Conservation (phyloP, 208 protist genomes). For the Acanthamoeba castellanii region DNA sequence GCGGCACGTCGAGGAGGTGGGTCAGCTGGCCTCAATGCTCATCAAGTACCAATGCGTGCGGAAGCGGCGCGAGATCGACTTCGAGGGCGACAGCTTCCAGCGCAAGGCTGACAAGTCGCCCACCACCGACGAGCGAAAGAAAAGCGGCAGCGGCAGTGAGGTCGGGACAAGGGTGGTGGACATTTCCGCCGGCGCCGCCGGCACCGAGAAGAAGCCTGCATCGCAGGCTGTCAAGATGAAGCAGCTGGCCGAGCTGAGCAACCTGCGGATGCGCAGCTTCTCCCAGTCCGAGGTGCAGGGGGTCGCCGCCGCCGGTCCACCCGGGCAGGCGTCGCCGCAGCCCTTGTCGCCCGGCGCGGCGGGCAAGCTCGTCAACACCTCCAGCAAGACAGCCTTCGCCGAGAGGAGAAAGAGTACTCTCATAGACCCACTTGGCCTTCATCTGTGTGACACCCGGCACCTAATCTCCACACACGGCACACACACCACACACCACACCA, state of each 20-base stretch:
- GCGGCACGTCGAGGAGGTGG: not conserved
- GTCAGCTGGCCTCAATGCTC: constrained; percentile 9
- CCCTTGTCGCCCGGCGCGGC: not conserved
- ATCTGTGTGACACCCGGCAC: not conserved
- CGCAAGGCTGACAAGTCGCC: not conserved
- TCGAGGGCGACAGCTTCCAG: not conserved
- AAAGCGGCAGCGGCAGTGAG: not conserved
- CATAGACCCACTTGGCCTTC: not conserved
- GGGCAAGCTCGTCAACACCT: not conserved
- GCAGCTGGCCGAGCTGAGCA: constrained; percentile 36
- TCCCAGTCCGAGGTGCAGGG: not conserved
- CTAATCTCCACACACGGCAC: not conserved
- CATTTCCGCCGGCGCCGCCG: not conserved
- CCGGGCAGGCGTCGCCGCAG: not conserved
- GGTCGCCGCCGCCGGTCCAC: not conserved
- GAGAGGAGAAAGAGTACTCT: constrained; percentile 3
- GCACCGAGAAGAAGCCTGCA: not conserved
- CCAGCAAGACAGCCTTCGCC: not conserved
- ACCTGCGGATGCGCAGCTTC: constrained; percentile 18
- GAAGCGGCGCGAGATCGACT: constrained; percentile 9
- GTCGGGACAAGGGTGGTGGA: not conserved
- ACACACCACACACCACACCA: not conserved
- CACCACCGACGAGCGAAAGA: not conserved
- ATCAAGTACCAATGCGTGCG: constrained; percentile 42
- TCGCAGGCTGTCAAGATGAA: not conserved